Evolutionary conservation across 129 eudicot species (phyloP).

Genomic region (Saposhnikovia divaricata): DNA sequence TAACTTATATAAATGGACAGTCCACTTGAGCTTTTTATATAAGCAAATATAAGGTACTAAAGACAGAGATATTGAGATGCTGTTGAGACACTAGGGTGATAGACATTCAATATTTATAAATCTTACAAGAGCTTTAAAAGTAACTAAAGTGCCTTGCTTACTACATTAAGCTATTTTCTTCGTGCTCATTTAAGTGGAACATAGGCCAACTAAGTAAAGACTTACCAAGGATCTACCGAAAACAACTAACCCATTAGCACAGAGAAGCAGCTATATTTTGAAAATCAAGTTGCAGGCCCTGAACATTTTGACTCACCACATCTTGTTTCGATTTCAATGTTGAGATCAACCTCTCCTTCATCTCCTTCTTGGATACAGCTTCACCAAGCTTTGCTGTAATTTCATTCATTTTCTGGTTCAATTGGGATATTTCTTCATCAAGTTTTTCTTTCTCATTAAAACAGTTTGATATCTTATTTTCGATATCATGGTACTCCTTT

Average conservation of each 20-base stretch:
- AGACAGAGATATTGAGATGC: not conserved
- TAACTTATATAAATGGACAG: too few species aligned
- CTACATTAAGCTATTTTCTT: not conserved
- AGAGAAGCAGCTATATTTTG: not conserved
- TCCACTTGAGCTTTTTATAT: too few species aligned
- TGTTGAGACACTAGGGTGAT: not conserved
- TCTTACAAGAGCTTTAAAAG: not conserved
- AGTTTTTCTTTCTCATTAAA: conserved; percentile 12
- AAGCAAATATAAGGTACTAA: not conserved
- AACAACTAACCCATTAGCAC: not conserved
- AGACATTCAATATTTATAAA: not conserved
- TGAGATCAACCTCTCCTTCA: not conserved
- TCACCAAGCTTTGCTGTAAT: not conserved
- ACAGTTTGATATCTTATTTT: conserved; percentile 12
- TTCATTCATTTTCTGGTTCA: conserved; percentile 5
- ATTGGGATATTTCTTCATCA: conserved; percentile 12
- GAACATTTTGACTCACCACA: not conserved
- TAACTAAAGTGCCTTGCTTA: not conserved
- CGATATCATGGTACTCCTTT: conserved; percentile 11
- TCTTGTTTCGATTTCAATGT: not conserved
- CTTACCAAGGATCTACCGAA: not conserved
- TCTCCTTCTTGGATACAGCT: not conserved
- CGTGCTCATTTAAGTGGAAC: not conserved
- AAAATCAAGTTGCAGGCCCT: not conserved
- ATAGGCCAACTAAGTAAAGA: not conserved